Evolutionary conservation across 495 filamentous ascomycete species (phyloP), one percentile per base, ranked within the genome.

Genomic region (Lasiosphaeria hispida): DNA sequence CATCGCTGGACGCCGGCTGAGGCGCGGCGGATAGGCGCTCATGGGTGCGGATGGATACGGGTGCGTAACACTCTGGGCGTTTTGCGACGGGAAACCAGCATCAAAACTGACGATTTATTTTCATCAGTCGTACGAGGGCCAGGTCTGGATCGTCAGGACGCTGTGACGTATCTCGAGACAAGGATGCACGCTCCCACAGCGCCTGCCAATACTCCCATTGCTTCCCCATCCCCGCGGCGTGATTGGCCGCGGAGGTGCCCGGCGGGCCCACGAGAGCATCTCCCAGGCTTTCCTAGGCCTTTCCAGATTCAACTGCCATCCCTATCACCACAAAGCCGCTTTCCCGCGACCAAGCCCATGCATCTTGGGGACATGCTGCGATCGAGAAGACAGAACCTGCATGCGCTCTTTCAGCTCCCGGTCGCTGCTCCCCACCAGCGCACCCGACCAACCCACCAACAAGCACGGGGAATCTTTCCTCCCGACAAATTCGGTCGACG

Each of bases 51-150:
- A 47, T 39, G 53, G 34, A 18, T n/a, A 55, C 13, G 30, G 53
- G 36, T 45, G 53, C 53, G 56, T 53, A 51, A 23, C 23, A 49
- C 47, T 40, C 57, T 47, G 59, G 56, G 44, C 59, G 56, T 54
- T 39, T 41, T 47, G 59, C 51, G 42, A 36, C 51, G 34, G 55
- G 19, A 11, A 47, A 35, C 34, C 41, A 17, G 47, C 15, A 35
- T 15, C 23, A 30, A 59, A 69, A 64, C 63, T 59, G 61, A 47
- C 63, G 55, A 66, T 69, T 63, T 57, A 18, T 48, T 39, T 48
- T 60, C 18, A 30, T 7, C 33, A 45, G 56, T 69, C 63, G 66
- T 69, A 69, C 66, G 66, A 69, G 23, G 38, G 10, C 18, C 23
- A 33, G 14, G 30, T 59, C 54, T 47, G 60, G 55, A 59, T 38